These are phyloP conservation scores for Moesziomyces antarcticus DNA, from an alignment of 1,284 basidiomycete species.

Conservation along the genomic window DNA sequence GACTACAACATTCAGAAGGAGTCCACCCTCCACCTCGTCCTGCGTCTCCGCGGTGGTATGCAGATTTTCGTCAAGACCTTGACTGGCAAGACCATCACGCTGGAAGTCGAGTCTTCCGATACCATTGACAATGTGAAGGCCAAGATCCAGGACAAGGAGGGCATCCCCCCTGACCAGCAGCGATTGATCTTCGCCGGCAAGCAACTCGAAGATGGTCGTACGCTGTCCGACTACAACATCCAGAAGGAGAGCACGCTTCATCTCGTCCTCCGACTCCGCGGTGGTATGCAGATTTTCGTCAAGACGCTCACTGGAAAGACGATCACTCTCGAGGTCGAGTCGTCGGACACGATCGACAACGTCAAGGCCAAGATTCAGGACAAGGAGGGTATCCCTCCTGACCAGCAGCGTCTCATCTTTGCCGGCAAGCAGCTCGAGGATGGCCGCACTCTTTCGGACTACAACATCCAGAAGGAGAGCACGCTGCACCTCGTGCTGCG, in stretches of 20 bases:
- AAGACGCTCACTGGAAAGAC: slow-evolving; percentile 87
- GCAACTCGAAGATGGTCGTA: slow-evolving; percentile 66
- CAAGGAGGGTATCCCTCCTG: slow-evolving; percentile 68
- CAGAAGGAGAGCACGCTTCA: slow-evolving; percentile 99
- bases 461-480: slow-evolving; percentile 68
- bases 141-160: slow-evolving; percentile 67
- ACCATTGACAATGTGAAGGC: slow-evolving; percentile 76
- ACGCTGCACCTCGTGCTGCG: slow-evolving; percentile 66
- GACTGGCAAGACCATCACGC: slow-evolving; percentile 69
- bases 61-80: slow-evolving; percentile 59
- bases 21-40: slow-evolving; percentile 61
- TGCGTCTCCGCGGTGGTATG: slow-evolving; percentile 65
- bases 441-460: too few species aligned
- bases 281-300: slow-evolving; percentile 72
- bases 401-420: too few species aligned
- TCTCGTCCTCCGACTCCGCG: slow-evolving; percentile 85
- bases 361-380: slow-evolving; percentile 67
- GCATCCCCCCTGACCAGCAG: slow-evolving; percentile 66
- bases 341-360: slow-evolving; percentile 94
- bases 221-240: slow-evolving; percentile 75
- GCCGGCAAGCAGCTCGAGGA: too few species aligned
- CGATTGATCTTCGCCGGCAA: slow-evolving; percentile 66
- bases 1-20: slow-evolving; percentile 69
- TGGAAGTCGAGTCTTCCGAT: slow-evolving; percentile 69
- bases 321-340: slow-evolving; percentile 88